phyloP scores from a whole-genome alignment of 1,139 yeast genomes.

The Yamadazyma oceani region DNA sequence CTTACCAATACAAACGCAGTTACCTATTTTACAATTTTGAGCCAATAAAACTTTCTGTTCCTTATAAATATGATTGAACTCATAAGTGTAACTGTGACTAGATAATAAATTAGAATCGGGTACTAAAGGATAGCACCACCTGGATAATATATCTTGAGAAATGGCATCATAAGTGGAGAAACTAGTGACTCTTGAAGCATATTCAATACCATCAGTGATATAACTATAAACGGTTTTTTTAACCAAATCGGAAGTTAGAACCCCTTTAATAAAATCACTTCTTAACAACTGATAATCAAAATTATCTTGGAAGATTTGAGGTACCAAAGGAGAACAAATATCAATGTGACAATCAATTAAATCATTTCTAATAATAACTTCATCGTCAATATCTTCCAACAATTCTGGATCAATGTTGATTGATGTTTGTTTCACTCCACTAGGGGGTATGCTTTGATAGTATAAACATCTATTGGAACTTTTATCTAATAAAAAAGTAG shows the following conservation, averaged over 20 bases:
- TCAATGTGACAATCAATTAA: conserved; percentile 95
- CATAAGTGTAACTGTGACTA: conserved; percentile 74
- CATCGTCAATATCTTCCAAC: conserved; percentile 69
- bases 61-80: conserved; percentile 82
- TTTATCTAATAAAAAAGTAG: conserved; percentile 78
- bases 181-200: conserved; percentile 92
- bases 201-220: conserved; percentile 65
- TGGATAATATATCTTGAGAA: conserved; percentile 83
- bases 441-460: conserved; percentile 72
- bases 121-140: conserved; percentile 91
- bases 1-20: conserved; percentile 76
- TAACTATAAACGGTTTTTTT: conserved; percentile 91
- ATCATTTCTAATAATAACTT: conserved; percentile 81
- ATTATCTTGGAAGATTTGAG: conserved; percentile 92
- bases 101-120: conserved; percentile 80
- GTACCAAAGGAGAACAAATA: conserved; percentile 92
- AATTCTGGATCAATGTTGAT: conserved; percentile 82
- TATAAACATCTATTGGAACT: conserved; percentile 74
- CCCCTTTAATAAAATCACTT: conserved; percentile 86
- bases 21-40: conserved; percentile 82
- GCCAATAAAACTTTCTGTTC: conserved; percentile 82
- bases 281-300: conserved; percentile 90
- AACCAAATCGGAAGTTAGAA: conserved; percentile 82
- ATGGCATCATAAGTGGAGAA: conserved; percentile 92
- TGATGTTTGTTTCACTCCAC: conserved; percentile 53